Base-by-base conservation (phyloP, 2,329 filamentous ascomycete species). In the Plectosphaerella plurivora region DNA sequence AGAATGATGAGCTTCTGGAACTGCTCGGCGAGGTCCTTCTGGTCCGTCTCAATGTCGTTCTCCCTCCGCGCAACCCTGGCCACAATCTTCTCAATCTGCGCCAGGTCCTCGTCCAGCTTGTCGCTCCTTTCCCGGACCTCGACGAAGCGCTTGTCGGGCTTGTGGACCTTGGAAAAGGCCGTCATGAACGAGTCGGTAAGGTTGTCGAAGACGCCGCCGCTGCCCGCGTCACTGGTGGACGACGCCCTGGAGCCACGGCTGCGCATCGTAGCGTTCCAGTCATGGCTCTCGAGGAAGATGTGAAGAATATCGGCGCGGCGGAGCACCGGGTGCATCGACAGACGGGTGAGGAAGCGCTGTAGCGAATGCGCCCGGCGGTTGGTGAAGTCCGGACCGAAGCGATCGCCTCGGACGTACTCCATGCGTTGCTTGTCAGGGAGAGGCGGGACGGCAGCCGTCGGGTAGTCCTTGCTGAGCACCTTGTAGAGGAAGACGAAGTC, bases 381-480 rank as follows among this genome's bases (percentile, higher is more conserved):
- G 35, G 91, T 99, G 68, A 99, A 99, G 72, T 97, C 94, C 48
- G 87, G 73, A 9, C 92, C 91, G 70, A 99, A 99, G 57, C 94
- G 88, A 74, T 97, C 93, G 61, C 94, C 94, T 36, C 92, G 89
- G 49, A 97, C 94, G 66, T 97, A 97, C 66, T 96, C 91, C 89
- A 99, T 96, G 73, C 95, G 95, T 77, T 97, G 93, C 78, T 97
- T 99, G 73, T 97, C 94, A 50, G 94, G 94, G 51, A 99, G 78
- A 46, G 94, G 94, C 28, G 94, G 94, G 4, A 99, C 90, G 47
- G 94, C 94, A 70, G 88, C 90, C 73, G 91, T 89, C 54, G 91
- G 90, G 63, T 91, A 97, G 68, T 97, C 92, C 66, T 86, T 86
- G 57, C 81, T 85, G 49, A 99, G 84, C 33, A 89, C 87, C 72